A percentile compares a stretch with the other conserved stretches of the same genome.
These are phyloP conservation scores for Schrenkiella parvula DNA, from an alignment of 345 rosid species.

Conservation along the genomic window DNA sequence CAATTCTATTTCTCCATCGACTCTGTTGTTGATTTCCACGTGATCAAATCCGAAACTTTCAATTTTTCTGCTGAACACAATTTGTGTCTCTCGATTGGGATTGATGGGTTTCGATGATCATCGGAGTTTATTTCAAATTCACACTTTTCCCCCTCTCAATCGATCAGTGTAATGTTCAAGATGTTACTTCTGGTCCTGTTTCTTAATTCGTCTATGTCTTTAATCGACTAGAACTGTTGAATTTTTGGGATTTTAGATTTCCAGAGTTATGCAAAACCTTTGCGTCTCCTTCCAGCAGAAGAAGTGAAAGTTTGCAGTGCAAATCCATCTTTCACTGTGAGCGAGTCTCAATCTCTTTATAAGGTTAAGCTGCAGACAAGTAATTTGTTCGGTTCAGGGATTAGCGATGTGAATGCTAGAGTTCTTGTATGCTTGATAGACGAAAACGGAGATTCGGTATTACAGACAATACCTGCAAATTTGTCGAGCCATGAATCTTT, in stretches of 20 bases:
- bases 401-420: conserved; percentile 59
- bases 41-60: background rate
- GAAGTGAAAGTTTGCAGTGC: conserved; percentile 43
- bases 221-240: background rate
- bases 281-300: conserved; percentile 51
- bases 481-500: conserved; percentile 31
- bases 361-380: conserved; percentile 70
- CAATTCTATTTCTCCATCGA: background rate
- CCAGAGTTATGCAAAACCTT: conserved; percentile 70
- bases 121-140: background rate
- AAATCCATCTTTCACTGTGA: conserved; percentile 21
- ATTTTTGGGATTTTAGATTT: conserved; percentile 49
- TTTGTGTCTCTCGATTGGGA: background rate
- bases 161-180: background rate
- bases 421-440: conserved; percentile 67
- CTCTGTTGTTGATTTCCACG: background rate
- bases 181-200: background rate
- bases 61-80: background rate
- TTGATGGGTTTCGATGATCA: background rate
- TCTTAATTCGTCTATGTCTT: too few relatives aligned
- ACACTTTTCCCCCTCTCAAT: background rate
- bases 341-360: conserved; percentile 42
- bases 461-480: conserved; percentile 62
- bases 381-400: conserved; percentile 56
- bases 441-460: conserved; percentile 55